These are phyloP conservation scores for Plectosphaerella cucumerina DNA, from an alignment of 2,329 filamentous ascomycete species.

Conservation along the genomic window DNA sequence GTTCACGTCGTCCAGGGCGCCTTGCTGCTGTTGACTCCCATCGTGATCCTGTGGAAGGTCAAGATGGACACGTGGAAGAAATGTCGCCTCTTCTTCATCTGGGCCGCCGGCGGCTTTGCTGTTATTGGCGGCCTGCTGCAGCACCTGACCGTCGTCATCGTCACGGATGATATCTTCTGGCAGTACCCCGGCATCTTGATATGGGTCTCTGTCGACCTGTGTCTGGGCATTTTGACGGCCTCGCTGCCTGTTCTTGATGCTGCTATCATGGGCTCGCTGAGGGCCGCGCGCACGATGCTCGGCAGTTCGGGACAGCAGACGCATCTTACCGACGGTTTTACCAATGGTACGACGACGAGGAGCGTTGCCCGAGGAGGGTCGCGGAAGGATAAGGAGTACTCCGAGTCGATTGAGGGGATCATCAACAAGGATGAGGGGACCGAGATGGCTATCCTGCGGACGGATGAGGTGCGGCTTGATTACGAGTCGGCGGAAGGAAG, in stretches of 20 bases:
- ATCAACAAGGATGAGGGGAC: constrained; percentile 4
- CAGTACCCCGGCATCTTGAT: constrained; percentile 16
- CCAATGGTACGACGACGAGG: constrained; percentile 1
- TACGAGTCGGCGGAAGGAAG: not conserved
- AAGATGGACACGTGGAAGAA: constrained; percentile 20
- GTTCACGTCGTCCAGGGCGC: constrained; percentile 27
- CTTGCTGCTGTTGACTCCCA: constrained; percentile 20
- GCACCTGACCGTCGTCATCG: constrained; percentile 8
- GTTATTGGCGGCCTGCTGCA: constrained; percentile 21
- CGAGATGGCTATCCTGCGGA: constrained; percentile 5
- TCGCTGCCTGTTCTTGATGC: constrained; percentile 23
- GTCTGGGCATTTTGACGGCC: constrained; percentile 22
- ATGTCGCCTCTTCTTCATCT: constrained; percentile 21
- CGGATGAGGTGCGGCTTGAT: not conserved
- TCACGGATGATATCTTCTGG: constrained; percentile 8
- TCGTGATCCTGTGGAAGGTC: constrained; percentile 25
- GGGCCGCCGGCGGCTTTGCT: constrained; percentile 21
- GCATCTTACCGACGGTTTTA: constrained; percentile 1
- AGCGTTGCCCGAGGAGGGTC: not conserved
- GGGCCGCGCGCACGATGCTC: constrained; percentile 1
- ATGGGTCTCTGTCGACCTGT: constrained; percentile 21
- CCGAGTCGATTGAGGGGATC: constrained; percentile 5
- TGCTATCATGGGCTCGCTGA: constrained; percentile 10
- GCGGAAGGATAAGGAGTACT: not conserved
- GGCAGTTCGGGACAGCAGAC: constrained; percentile 1